phyloP scores from a whole-genome alignment of 352 stramenopile genomes.

The Phytophthora cactorum region DNA sequence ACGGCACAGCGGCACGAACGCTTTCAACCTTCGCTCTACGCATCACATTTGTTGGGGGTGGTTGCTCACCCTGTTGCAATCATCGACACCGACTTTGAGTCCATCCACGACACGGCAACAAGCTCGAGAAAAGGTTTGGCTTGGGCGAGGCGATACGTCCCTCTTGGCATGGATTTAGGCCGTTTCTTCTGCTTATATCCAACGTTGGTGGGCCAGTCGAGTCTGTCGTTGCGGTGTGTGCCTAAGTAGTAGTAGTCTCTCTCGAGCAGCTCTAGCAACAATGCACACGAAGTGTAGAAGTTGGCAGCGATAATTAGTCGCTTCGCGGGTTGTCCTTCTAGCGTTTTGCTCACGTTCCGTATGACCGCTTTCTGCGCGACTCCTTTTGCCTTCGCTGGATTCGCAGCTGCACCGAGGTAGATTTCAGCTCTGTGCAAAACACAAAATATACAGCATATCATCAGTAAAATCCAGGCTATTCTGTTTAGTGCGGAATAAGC shows the following conservation, averaged over 20 bases:
- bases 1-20: background rate
- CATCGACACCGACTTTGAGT: background rate
- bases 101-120: background rate
- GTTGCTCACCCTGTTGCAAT: background rate
- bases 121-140: background rate
- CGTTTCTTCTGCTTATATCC: too few relatives aligned
- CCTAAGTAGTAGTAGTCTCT: background rate
- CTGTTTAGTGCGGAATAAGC: background rate
- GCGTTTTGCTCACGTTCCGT: conserved; percentile 9
- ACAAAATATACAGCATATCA: conserved; percentile 8
- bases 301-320: conserved; percentile 11
- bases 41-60: too few relatives aligned
- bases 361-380: background rate
- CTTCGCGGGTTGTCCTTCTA: conserved; percentile 4
- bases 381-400: too few relatives aligned
- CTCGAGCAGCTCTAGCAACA: too few relatives aligned
- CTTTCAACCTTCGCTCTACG: too few relatives aligned
- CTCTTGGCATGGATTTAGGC: background rate
- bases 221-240: background rate
- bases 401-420: conserved; percentile 1
- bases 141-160: background rate
- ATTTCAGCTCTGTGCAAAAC: conserved; percentile 16
- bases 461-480: background rate
- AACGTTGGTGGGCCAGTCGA: background rate
- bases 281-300: background rate